Base-by-base conservation (phyloP, 176 grass and related monocot species). In the Zea luxurians region DNA sequence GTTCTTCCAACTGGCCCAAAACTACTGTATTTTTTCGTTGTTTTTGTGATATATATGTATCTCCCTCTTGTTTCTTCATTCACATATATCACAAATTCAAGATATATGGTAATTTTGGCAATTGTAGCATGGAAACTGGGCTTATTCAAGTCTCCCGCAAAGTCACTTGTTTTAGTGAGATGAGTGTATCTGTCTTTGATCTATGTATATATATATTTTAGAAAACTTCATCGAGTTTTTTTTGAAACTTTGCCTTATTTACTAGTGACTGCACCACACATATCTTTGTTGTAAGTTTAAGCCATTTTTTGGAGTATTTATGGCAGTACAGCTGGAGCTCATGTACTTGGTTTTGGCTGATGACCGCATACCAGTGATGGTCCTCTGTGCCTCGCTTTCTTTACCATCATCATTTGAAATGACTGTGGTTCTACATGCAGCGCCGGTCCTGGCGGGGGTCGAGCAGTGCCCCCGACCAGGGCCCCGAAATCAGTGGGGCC, bases 1-100 rank as follows among this genome's bases (percentile, higher is more conserved):
- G 75, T 80, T 57, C 3, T 78, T 41, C 64, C 64, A 48, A 37
- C 63, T 80, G 47, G 55, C 47, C 47, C 57, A 76, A 64, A 80
- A 37, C 62, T 73, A 49, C 15, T 80, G 76, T 80, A 75, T 70
- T 83, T 72, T 83, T 79, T 79, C 44, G 61, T 80, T 76, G n/a
- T 76, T 88, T 82, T 80, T 58, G 76, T 84, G 81, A 84, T 84
- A 76, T 79, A 68, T 80, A 78, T 78, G 18, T 80, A 76, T 88
- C 80, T 84, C 86, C 71, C 40, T 46, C 76, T 64, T 88, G 64
- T 84, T 80, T 47, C 47, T 17, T 54, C 21, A 44, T 71, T 76
- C 61, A 88, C 77, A 75, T 83, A 84, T 69, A 70, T 88, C 76
- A 58, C 69, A 84, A 83, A 42, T 84, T 68, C 48, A 57, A 6